Evolutionary conservation across 257 asterid genomes (phyloP).

Genomic region (Fraxinus anomala): DNA sequence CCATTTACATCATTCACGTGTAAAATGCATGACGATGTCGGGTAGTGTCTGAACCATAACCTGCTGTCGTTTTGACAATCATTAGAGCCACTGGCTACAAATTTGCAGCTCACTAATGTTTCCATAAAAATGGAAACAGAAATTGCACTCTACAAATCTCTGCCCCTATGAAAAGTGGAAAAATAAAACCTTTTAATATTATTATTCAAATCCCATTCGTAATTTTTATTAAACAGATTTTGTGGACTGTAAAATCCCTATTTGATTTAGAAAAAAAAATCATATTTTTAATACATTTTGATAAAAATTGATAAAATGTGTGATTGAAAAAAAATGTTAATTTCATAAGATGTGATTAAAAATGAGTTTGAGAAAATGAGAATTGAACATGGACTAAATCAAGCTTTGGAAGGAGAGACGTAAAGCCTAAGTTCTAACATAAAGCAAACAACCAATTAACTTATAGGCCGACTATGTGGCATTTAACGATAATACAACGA

Average conservation of each 20-base stretch:
- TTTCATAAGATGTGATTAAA: too few relatives aligned
- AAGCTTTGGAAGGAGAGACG: too few relatives aligned
- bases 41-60: background rate
- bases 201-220: background rate
- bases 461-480: too few relatives aligned
- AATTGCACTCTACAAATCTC: background rate
- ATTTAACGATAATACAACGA: background rate
- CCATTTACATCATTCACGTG: background rate
- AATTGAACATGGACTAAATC: too few relatives aligned
- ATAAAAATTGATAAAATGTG: too few relatives aligned
- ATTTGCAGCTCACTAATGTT: background rate
- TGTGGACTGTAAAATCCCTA: too few relatives aligned
- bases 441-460: too few relatives aligned
- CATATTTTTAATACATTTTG: too few relatives aligned
- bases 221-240: background rate
- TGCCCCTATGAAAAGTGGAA: background rate
- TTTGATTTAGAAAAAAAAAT: too few relatives aligned
- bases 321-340: too few relatives aligned
- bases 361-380: too few relatives aligned
- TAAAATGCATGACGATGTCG: background rate
- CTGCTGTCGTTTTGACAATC: background rate
- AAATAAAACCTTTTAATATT: background rate
- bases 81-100: background rate
- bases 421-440: too few relatives aligned
- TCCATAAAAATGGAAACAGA: constrained; percentile 1